Percentiles rank a stretch among this genome's conserved stretches.
phyloP scores from a whole-genome alignment of 1,284 basidiomycete genomes.

The Tranzscheliella williamsii region DNA sequence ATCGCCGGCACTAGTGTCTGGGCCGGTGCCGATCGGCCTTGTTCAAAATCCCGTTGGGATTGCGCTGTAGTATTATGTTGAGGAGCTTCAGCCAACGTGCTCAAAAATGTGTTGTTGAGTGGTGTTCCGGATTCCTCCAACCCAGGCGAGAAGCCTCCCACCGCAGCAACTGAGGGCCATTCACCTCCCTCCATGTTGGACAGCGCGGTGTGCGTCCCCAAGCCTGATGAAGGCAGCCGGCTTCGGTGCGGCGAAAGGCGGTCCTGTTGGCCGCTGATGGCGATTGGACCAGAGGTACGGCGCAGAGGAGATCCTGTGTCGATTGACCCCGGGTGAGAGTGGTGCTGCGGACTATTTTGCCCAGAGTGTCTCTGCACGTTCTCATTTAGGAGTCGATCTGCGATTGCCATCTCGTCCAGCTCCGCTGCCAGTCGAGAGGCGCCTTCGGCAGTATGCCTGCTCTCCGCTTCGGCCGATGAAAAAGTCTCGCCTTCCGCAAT shows the following conservation, averaged over 20 bases:
- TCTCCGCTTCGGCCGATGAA: conserved; percentile 2
- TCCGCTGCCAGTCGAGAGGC: conserved; percentile 4
- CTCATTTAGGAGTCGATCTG: conserved; percentile 24
- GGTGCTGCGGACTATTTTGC: background rate
- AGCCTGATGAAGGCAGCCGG: background rate
- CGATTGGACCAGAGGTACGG: conserved; percentile 23
- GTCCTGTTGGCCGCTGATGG: conserved; percentile 6
- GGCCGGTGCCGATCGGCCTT: conserved; percentile 46
- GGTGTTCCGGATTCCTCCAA: conserved; percentile 61
- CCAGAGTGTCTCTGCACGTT: conserved; percentile 1
- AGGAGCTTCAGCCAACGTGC: conserved; percentile 62
- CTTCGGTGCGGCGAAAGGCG: background rate
- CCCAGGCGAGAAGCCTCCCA: conserved; percentile 31
- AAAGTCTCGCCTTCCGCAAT: conserved; percentile 26
- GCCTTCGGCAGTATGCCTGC: background rate
- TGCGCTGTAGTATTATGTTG: background rate
- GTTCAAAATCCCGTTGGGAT: conserved; percentile 24
- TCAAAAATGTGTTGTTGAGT: conserved; percentile 65
- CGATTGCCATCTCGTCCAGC: conserved; percentile 20
- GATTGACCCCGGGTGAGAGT: conserved; percentile 2
- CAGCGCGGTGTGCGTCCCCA: conserved; percentile 4
- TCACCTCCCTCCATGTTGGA: conserved; percentile 13
- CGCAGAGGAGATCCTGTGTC: conserved; percentile 21
- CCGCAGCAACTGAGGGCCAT: conserved; percentile 9
- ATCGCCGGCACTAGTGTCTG: conserved; percentile 27